Conservation (phyloP, 169 alveolate species). For the Plasmodium yoelii region DNA sequence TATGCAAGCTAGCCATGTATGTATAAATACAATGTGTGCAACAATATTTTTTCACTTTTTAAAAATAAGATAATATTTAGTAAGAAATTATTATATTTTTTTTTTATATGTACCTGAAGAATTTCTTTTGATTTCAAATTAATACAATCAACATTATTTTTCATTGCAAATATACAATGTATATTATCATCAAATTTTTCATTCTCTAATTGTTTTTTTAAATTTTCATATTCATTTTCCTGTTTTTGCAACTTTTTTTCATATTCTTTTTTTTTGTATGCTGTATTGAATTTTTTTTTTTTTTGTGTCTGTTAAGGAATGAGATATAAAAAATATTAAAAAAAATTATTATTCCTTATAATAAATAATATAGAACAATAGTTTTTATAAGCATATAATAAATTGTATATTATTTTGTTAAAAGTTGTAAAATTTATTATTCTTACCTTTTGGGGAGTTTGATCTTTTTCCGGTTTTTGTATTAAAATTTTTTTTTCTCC, state of each 20-base stretch:
- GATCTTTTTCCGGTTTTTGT: background rate
- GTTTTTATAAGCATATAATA: no score
- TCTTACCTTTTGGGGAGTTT: conserved; percentile 19
- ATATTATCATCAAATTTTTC: conserved; percentile 19
- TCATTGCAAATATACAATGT: conserved; percentile 48
- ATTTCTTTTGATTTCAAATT: background rate
- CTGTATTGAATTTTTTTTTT: conserved; percentile 27
- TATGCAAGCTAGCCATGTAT: background rate
- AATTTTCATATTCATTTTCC: conserved; percentile 21
- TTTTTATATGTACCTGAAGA: conserved; percentile 28
- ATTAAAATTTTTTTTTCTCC: conserved; percentile 24
- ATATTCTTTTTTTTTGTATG: conserved; percentile 42
- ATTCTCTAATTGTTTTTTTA: conserved; percentile 15
- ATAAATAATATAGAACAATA: no score
- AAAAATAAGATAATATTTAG: background rate
- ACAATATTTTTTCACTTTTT: no score
- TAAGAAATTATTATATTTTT: background rate
- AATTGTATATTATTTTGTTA: no score
- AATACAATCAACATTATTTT: conserved; percentile 35
- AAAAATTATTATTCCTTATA: background rate
- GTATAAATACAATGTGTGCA: no score
- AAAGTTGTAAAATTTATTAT: background rate
- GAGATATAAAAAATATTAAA: background rate
- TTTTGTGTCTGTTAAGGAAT: background rate
- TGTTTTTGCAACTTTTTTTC: conserved; percentile 16